Evolutionary conservation across 495 filamentous ascomycete genomes (phyloP).

Genomic region (Neurospora sp.): DNA sequence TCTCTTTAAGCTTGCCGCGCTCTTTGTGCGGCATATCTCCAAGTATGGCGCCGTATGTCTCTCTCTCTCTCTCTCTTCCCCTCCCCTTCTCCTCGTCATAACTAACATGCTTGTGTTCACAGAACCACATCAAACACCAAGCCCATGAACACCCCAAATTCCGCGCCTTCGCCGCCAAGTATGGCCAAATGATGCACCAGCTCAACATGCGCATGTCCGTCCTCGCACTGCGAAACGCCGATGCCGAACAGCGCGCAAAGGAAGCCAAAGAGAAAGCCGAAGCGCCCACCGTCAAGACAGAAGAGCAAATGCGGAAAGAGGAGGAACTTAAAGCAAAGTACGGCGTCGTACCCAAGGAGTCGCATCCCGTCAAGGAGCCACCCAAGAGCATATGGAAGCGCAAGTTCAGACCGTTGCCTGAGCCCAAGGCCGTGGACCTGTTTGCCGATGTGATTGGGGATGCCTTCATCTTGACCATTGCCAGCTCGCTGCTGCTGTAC

Average conservation of each 20-base stretch:
- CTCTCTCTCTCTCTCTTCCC: background rate
- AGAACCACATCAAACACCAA: conserved; percentile 92
- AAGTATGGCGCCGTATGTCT: conserved; percentile 47
- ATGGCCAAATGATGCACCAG: conserved; percentile 72
- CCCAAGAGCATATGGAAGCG: conserved; percentile 40
- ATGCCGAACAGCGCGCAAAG: conserved; percentile 45
- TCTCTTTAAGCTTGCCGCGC: conserved; percentile 35
- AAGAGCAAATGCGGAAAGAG: conserved; percentile 58
- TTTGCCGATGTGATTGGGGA: conserved; percentile 94
- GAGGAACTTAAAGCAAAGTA: conserved; percentile 39
- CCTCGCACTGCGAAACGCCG: conserved; percentile 70
- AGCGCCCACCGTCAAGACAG: conserved; percentile 69
- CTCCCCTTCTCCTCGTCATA: background rate
- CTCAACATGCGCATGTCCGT: conserved; percentile 89
- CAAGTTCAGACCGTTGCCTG: conserved; percentile 63
- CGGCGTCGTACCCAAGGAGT: conserved; percentile 27
- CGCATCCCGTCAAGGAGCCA: conserved; percentile 21
- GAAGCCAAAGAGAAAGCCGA: conserved; percentile 55
- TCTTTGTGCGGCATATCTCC: conserved; percentile 45
- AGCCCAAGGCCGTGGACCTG: conserved; percentile 88
- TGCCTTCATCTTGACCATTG: conserved; percentile 77
- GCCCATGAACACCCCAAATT: conserved; percentile 91
- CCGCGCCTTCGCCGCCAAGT: conserved; percentile 59
- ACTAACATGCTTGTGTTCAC: background rate
- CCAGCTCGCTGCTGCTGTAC: conserved; percentile 65